Percentiles rank a stretch among this genome's conserved stretches.
These are phyloP conservation scores for Gossypioides kirkii DNA, from an alignment of 345 rosid species.

Conservation along the genomic window DNA sequence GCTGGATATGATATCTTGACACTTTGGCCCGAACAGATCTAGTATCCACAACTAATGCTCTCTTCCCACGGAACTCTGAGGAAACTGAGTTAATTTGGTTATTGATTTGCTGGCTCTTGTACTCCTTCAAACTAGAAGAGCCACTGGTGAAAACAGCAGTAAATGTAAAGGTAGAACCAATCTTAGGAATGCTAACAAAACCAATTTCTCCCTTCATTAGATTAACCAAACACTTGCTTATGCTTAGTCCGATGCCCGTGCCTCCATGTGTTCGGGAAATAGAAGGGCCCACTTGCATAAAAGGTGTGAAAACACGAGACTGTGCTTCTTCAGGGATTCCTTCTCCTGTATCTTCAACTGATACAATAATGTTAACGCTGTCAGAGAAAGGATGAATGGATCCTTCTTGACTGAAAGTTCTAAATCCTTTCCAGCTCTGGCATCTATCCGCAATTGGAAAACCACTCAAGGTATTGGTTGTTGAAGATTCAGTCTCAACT, in stretches of 20 bases:
- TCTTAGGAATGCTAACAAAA: slow-evolving; percentile 67
- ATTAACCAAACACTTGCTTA: slow-evolving; percentile 85
- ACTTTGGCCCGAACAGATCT: slow-evolving; percentile 68
- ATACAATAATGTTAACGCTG: slow-evolving; percentile 57
- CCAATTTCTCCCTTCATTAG: slow-evolving; percentile 94
- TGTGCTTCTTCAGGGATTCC: slow-evolving; percentile 91
- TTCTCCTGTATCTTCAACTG: slow-evolving; percentile 93
- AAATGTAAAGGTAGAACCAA: slow-evolving; percentile 89
- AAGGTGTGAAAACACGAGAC: slow-evolving; percentile 85
- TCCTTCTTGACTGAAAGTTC: slow-evolving; percentile 47
- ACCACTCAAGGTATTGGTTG: slow-evolving; percentile 71
- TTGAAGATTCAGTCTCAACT: slow-evolving; percentile 46
- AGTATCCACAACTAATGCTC: slow-evolving; percentile 70
- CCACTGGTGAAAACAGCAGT: slow-evolving; percentile 68
- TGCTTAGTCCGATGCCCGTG: slow-evolving; percentile 95
- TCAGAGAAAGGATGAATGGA: slow-evolving; percentile 25
- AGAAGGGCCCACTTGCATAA: slow-evolving; percentile 92
- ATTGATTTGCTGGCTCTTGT: slow-evolving; percentile 40
- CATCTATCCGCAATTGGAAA: slow-evolving; percentile 70
- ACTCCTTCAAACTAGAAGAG: slow-evolving; percentile 36
- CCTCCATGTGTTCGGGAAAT: slow-evolving; percentile 89
- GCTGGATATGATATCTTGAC: slow-evolving; percentile 74
- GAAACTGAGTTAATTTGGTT: slow-evolving; percentile 30
- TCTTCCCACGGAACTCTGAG: slow-evolving; percentile 64
- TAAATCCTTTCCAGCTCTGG: slow-evolving; percentile 68